Percentiles rank a stretch among this genome's conserved stretches.
phyloP scores from a whole-genome alignment of 768 basidiomycete species.

The Naematelia encephala region DNA sequence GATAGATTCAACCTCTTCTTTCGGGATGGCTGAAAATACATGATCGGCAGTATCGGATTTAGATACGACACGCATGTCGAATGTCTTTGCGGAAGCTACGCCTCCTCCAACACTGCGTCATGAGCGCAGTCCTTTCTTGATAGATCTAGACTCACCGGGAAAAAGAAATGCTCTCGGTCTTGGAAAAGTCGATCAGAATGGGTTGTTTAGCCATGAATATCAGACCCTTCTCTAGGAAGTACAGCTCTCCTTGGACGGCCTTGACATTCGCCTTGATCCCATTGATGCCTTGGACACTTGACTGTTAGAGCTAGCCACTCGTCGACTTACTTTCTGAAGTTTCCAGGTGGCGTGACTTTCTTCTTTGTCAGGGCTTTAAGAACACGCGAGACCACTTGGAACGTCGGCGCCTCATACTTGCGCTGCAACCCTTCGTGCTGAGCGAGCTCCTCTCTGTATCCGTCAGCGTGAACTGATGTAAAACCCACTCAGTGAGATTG shows the following conservation, averaged over 20 bases:
- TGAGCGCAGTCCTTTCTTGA: background rate
- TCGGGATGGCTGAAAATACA: constrained; percentile 88
- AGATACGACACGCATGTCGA: constrained; percentile 85
- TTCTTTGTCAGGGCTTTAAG: constrained; percentile 87
- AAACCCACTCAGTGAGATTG: constrained; percentile 79
- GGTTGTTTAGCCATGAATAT: constrained; percentile 98
- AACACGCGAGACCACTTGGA: constrained; percentile 88
- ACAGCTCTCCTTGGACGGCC: constrained; percentile 92
- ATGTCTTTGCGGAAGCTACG: constrained; percentile 82
- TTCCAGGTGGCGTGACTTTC: constrained; percentile 83
- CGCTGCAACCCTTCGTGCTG: constrained; percentile 77
- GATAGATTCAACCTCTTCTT: constrained; percentile 86
- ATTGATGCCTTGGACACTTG: constrained; percentile 79
- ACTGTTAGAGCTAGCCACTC: background rate
- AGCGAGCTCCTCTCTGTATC: constrained; percentile 49
- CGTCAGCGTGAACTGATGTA: background rate
- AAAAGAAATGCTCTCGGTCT: constrained; percentile 86
- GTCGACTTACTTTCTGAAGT: constrained; percentile 69
- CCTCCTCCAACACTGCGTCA: constrained; percentile 69
- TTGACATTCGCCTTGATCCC: constrained; percentile 98
- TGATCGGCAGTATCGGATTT: constrained; percentile 73
- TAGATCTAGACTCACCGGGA: constrained; percentile 57
- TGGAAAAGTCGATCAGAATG: constrained; percentile 78
- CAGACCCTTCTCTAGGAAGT: constrained; percentile 95
- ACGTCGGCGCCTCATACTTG: constrained; percentile 91